Evolutionary conservation across 345 rosid species (phyloP).

Genomic region (Diplotaxis tenuifolia): DNA sequence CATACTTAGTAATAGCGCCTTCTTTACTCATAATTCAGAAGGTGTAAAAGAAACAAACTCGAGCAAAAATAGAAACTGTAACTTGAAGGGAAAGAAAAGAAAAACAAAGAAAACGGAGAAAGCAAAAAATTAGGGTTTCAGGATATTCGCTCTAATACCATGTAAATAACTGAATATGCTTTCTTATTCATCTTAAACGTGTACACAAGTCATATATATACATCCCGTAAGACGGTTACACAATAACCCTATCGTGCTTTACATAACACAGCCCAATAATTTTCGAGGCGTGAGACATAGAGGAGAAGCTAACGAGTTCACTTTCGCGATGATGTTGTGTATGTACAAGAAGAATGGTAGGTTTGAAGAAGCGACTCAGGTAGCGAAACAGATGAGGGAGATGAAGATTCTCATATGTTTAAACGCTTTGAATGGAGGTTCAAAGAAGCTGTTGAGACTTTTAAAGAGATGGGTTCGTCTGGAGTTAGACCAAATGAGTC

Average conservation of each 20-base stretch:
- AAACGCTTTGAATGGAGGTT: constrained; percentile 70
- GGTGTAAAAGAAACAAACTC: no score
- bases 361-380: constrained; percentile 62
- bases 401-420: constrained; percentile 55
- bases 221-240: background rate
- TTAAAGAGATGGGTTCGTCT: constrained; percentile 66
- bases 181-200: background rate
- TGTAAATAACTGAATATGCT: background rate
- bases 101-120: no score
- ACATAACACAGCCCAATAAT: background rate
- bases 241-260: no score
- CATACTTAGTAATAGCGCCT: background rate
- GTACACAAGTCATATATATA: background rate
- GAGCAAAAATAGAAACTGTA: no score
- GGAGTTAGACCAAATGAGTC: constrained; percentile 50
- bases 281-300: constrained; percentile 60
- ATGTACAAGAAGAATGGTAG: constrained; percentile 76
- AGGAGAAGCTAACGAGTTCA: constrained; percentile 74
- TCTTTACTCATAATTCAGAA: background rate
- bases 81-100: no score
- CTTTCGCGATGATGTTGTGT: constrained; percentile 76
- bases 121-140: no score
- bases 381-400: constrained; percentile 70
- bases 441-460: constrained; percentile 55
- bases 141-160: no score